Conservation (phyloP, 2,329 filamentous ascomycete species). For the Zarea fungicola region DNA sequence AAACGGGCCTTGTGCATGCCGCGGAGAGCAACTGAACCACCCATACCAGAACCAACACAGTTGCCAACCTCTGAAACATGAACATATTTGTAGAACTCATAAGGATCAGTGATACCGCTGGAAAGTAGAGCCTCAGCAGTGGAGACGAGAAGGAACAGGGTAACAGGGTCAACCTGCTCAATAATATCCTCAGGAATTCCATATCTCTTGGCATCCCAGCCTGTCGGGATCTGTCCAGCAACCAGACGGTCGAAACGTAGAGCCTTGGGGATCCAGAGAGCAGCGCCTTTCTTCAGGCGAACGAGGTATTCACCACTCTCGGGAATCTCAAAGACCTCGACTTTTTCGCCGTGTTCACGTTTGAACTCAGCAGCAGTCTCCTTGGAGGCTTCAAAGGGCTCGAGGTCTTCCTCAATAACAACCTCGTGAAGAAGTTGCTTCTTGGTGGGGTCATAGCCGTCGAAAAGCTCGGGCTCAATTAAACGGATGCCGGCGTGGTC, state of each 20-base stretch:
- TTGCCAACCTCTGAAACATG: constrained; percentile 97
- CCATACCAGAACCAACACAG: constrained; percentile 97
- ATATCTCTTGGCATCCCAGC: constrained; percentile 95
- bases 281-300: constrained; percentile 90
- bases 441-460: constrained; percentile 95
- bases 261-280: constrained; percentile 92
- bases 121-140: constrained; percentile 87
- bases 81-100: constrained; percentile 99
- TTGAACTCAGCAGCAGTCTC: constrained; percentile 97
- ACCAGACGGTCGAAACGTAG: constrained; percentile 95
- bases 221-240: constrained; percentile 92
- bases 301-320: constrained; percentile 94
- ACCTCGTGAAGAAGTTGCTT: constrained; percentile 98
- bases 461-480: constrained; percentile 95
- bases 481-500: constrained; percentile 96
- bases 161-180: constrained; percentile 93
- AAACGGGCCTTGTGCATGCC: constrained; percentile 99
- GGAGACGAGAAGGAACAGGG: constrained; percentile 88
- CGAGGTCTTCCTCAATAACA: constrained; percentile 93
- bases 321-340: constrained; percentile 91
- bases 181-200: constrained; percentile 98
- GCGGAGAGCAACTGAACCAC: constrained; percentile 83
- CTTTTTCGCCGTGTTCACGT: constrained; percentile 94
- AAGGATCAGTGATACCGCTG: constrained; percentile 95
- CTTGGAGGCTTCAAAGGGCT: constrained; percentile 95